Conservation (phyloP, 139 green algal genomes). For the Eudorina sp. region DNA sequence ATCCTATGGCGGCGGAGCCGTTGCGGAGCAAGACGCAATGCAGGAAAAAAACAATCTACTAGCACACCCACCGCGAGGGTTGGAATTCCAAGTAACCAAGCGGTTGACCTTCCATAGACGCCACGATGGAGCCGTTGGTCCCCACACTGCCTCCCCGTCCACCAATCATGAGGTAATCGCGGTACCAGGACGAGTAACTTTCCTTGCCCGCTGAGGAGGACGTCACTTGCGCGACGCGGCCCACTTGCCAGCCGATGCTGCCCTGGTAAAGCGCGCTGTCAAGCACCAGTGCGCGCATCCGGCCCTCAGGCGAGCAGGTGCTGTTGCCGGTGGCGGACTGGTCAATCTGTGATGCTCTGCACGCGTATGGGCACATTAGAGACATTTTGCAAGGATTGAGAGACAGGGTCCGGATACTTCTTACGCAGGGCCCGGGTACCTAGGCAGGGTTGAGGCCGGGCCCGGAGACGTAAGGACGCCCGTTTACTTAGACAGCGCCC, state of each 20-base stretch:
- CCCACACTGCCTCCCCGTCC: neutral
- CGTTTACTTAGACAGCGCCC: too few relatives aligned
- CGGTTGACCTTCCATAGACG: conserved; percentile 12
- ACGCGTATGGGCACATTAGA: too few relatives aligned
- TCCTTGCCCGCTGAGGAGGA: neutral
- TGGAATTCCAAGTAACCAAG: neutral
- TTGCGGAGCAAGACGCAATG: too few relatives aligned
- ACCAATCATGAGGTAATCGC: conserved; percentile 16
- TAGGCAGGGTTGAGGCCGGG: too few relatives aligned
- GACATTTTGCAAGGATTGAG: too few relatives aligned
- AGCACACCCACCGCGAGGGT: neutral
- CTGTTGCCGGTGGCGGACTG: neutral
- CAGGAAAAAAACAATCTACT: too few relatives aligned
- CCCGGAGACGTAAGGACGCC: too few relatives aligned
- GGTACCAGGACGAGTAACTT: conserved; percentile 3
- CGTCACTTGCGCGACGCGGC: neutral
- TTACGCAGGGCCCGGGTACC: too few relatives aligned
- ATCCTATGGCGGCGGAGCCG: too few relatives aligned
- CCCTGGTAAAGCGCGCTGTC: neutral
- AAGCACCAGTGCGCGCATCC: neutral
- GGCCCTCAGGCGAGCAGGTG: neutral
- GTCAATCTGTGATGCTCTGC: neutral
- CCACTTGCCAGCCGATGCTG: conserved; percentile 11
- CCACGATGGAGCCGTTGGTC: neutral
- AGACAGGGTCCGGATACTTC: too few relatives aligned